Conservation (phyloP, 192 early-diverging fungal genomes). For the Haplosporangium gracile region DNA sequence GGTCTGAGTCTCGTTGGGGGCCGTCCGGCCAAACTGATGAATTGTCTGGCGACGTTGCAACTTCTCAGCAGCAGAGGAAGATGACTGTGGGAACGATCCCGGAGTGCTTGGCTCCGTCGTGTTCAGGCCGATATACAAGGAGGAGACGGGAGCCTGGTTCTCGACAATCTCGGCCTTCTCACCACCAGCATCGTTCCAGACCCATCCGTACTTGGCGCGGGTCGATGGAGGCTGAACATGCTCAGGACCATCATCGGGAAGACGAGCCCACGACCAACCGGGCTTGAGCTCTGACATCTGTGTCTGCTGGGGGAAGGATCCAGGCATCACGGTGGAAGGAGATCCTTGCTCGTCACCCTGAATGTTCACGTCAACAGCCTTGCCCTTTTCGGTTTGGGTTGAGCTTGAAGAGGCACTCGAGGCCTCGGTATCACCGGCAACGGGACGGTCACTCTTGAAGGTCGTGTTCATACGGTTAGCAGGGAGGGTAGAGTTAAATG, state of each 20-base stretch:
- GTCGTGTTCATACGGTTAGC: neutral
- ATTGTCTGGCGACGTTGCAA: conserved; percentile 34
- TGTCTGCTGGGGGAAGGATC: conserved; percentile 37
- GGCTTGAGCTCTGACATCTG: conserved; percentile 22
- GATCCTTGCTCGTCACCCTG: neutral
- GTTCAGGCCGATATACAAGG: conserved; percentile 12
- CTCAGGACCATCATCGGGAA: conserved; percentile 42
- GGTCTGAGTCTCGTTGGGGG: neutral
- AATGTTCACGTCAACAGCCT: conserved; percentile 8
- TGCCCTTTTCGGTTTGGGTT: conserved; percentile 12
- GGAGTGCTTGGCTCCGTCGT: neutral
- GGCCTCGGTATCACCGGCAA: conserved; percentile 32
- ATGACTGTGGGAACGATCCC: conserved; percentile 17
- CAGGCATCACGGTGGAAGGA: conserved; percentile 39
- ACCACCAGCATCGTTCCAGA: conserved; percentile 40
- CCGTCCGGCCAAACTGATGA: conserved; percentile 22
- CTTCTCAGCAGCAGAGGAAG: conserved; percentile 7
- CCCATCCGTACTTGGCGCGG: conserved; percentile 53
- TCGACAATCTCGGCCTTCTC: conserved; percentile 32
- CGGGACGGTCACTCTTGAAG: conserved; percentile 23
- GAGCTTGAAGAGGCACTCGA: neutral
- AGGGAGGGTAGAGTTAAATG: conserved; percentile 11
- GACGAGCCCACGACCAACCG: conserved; percentile 40
- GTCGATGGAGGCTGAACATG: conserved; percentile 35
- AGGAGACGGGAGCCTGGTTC: neutral